Percentiles rank a stretch among this genome's conserved stretches.
Evolutionary conservation across 2,329 filamentous ascomycete species (phyloP).

Genomic region (Colletotrichum magnum): DNA sequence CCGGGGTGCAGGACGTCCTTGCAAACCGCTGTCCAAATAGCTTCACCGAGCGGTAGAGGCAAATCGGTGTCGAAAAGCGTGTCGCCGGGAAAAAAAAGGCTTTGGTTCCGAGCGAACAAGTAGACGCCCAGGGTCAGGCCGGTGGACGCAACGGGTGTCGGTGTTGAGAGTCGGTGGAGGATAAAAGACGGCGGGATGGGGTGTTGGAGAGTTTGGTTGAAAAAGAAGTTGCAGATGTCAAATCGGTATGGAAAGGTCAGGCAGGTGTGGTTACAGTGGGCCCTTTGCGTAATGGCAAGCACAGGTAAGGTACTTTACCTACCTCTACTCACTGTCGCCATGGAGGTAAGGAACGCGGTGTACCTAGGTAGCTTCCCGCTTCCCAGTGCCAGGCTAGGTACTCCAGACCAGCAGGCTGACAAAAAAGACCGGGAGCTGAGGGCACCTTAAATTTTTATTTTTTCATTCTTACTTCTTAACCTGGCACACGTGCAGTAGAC

Average conservation of each 20-base stretch:
- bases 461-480: too few relatives aligned
- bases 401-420: neutral
- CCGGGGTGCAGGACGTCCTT: slow-evolving; percentile 59
- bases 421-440: too few relatives aligned
- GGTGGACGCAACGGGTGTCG: slow-evolving; percentile 37
- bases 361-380: neutral
- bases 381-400: neutral
- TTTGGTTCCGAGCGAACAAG: slow-evolving; percentile 14
- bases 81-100: slow-evolving; percentile 5
- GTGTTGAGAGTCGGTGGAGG: slow-evolving; percentile 18
- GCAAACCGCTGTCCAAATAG: slow-evolving; percentile 46
- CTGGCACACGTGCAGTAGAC: too few relatives aligned
- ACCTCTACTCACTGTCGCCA: neutral
- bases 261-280: slow-evolving; percentile 42
- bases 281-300: slow-evolving; percentile 41
- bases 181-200: slow-evolving; percentile 22
- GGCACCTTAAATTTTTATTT: too few relatives aligned
- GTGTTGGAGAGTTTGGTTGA: slow-evolving; percentile 39
- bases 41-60: slow-evolving; percentile 45
- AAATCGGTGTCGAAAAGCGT: slow-evolving; percentile 8
- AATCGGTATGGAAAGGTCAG: slow-evolving; percentile 40
- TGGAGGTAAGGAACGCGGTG: too few relatives aligned
- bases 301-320: slow-evolving; percentile 36
- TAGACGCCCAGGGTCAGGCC: slow-evolving; percentile 12
- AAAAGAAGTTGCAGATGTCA: slow-evolving; percentile 42